Conservation (phyloP, 129 eudicot genomes). For the Helichrysum umbraculigerum region DNA sequence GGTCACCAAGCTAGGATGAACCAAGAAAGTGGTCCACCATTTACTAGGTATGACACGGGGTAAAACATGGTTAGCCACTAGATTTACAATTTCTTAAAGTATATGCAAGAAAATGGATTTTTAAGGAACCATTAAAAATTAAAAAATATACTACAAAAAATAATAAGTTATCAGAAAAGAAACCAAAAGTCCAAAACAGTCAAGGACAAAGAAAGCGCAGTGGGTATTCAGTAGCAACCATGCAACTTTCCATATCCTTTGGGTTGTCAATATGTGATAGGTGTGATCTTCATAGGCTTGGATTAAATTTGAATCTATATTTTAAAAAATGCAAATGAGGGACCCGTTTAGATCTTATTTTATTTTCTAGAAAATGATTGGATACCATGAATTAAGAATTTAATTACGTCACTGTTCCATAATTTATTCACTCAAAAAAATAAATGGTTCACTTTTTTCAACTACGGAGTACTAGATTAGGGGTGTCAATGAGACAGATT, state of each 20-base stretch:
- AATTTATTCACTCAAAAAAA: not conserved
- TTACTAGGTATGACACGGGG: not conserved
- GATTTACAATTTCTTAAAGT: no score
- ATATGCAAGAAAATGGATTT: not conserved
- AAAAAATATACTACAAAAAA: not conserved
- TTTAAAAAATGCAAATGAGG: not conserved
- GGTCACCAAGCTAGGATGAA: not conserved
- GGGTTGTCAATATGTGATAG: not conserved
- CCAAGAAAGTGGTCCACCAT: not conserved
- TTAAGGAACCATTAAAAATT: not conserved
- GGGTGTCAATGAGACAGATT: no score
- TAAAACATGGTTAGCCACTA: not conserved
- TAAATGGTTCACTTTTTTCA: conserved; percentile 18
- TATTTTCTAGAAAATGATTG: not conserved
- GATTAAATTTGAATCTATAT: not conserved
- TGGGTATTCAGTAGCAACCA: conserved; percentile 3
- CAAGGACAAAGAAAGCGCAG: not conserved
- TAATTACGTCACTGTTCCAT: conserved; percentile 13
- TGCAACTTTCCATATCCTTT: conserved; percentile 7
- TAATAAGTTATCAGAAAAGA: not conserved
- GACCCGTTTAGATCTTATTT: not conserved
- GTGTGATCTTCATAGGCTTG: not conserved
- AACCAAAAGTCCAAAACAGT: not conserved
- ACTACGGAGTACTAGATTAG: no score
- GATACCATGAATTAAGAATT: conserved; percentile 14